These are phyloP conservation scores for Macrolepiota fuliginosa DNA, from an alignment of 768 basidiomycete species.

Conservation along the genomic window DNA sequence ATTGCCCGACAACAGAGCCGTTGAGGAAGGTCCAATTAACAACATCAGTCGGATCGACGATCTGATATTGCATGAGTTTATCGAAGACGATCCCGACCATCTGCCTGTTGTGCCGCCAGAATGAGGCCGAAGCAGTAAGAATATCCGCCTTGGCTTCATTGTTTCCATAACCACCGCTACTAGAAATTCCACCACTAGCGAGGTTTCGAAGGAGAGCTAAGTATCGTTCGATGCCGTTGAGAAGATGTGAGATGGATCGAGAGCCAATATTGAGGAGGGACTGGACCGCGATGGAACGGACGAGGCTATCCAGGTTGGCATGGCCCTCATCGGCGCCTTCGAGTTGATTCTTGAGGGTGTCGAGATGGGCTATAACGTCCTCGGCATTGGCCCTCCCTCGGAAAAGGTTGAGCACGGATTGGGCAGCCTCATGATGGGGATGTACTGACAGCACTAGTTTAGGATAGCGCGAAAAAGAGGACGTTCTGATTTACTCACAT, in stretches of 20 bases:
- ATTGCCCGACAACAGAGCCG: constrained; percentile 39
- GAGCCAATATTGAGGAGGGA: constrained; percentile 89
- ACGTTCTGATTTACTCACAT: constrained; percentile 36
- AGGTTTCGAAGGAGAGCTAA: constrained; percentile 71
- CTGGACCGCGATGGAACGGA: constrained; percentile 81
- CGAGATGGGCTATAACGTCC: constrained; percentile 75
- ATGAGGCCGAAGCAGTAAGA: constrained; percentile 64
- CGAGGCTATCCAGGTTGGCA: constrained; percentile 58
- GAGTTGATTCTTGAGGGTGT: constrained; percentile 63
- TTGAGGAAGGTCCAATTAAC: constrained; percentile 79
- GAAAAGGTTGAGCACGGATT: constrained; percentile 74
- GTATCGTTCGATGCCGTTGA: constrained; percentile 97
- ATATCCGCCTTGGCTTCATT: constrained; percentile 68
- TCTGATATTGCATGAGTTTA: constrained; percentile 98
- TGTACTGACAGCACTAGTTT: constrained; percentile 46
- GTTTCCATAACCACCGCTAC: constrained; percentile 34
- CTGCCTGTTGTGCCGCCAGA: constrained; percentile 85
- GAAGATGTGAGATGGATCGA: constrained; percentile 95
- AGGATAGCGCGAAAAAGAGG: neutral
- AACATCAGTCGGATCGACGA: constrained; percentile 92
- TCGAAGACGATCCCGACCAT: constrained; percentile 93
- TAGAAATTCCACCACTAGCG: constrained; percentile 44
- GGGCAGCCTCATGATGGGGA: constrained; percentile 78
- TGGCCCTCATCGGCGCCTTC: constrained; percentile 58
- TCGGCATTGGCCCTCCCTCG: constrained; percentile 79